These are phyloP conservation scores for Thraustochytrium sp. DNA, from an alignment of 352 stramenopile genomes.

Conservation along the genomic window DNA sequence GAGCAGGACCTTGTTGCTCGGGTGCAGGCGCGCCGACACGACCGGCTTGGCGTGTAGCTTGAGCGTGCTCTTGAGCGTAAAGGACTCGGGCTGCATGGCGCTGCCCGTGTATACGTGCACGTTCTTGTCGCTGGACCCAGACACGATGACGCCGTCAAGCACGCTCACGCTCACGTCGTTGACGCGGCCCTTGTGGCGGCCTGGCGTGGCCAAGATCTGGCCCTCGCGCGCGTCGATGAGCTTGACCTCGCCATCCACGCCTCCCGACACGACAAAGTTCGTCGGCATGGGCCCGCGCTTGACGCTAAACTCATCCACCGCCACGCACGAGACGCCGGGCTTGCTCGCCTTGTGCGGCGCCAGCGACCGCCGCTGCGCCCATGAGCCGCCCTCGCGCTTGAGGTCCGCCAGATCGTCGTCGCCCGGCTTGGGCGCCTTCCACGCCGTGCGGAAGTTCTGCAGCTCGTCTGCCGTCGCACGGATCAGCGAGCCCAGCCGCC, in stretches of 20 bases:
- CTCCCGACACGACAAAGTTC: constrained; percentile 56
- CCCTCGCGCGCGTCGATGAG: constrained; percentile 53
- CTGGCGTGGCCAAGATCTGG: constrained; percentile 67
- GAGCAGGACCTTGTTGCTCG: constrained; percentile 69
- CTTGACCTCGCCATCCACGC: constrained; percentile 58
- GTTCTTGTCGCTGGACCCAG: constrained; percentile 67
- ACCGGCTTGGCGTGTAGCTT: constrained; percentile 28
- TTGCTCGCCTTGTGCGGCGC: constrained; percentile 57
- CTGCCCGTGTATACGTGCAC: constrained; percentile 47
- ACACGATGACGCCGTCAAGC: constrained; percentile 61
- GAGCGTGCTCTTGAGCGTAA: constrained; percentile 17
- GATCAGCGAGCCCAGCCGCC: not conserved
- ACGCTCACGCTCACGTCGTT: constrained; percentile 69
- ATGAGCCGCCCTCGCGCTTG: not conserved
- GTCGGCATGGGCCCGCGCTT: not conserved
- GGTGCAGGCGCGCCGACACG: constrained; percentile 56
- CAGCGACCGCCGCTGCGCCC: constrained; percentile 33
- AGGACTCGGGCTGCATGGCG: not conserved
- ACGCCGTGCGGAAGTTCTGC: not conserved
- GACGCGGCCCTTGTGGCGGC: constrained; percentile 73
- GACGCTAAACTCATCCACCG: constrained; percentile 23
- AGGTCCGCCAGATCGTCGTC: not conserved
- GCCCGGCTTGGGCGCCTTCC: not conserved
- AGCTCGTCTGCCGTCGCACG: not conserved
- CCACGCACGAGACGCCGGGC: constrained; percentile 54